Percentiles rank a stretch among this genome's conserved stretches.
Evolutionary conservation across 2,329 filamentous ascomycete genomes (phyloP).

Genomic region (Hortaea sp.): DNA sequence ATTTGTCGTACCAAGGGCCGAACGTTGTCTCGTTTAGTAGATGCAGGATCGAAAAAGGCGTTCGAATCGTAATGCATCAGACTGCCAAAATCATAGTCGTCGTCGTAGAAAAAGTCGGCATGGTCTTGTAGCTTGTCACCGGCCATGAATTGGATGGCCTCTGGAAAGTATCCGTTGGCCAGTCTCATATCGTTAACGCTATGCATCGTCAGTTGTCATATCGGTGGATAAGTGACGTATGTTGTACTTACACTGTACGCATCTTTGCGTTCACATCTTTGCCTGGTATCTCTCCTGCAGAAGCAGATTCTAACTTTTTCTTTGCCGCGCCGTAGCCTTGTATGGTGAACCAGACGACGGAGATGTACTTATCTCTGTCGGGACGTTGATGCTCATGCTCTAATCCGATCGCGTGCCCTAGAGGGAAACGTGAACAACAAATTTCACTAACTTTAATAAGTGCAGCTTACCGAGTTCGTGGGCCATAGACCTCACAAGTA

Average conservation of each 20-base stretch:
- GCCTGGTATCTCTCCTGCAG: too few species aligned
- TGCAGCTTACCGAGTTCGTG: slow-evolving; percentile 10
- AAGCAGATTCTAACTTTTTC: not conserved
- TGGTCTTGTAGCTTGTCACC: not conserved
- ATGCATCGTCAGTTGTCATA: too few species aligned
- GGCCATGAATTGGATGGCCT: not conserved
- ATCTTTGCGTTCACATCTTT: not conserved
- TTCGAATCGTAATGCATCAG: not conserved
- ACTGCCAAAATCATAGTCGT: not conserved
- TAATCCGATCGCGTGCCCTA: slow-evolving; percentile 11
- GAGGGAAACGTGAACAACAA: too few species aligned
- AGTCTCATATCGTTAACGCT: not conserved
- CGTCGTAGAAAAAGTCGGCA: too few species aligned
- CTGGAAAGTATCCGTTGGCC: not conserved
- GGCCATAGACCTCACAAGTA: slow-evolving; percentile 1
- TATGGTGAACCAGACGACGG: slow-evolving; percentile 4
- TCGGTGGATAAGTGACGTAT: too few species aligned
- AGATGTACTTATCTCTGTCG: slow-evolving; percentile 8
- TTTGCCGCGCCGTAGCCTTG: slow-evolving; percentile 3
- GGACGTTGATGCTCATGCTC: slow-evolving; percentile 10
- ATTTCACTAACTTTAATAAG: too few species aligned
- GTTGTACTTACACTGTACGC: too few species aligned
- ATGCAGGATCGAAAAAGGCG: not conserved
- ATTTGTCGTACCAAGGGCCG: too few species aligned
- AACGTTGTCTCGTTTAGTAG: too few species aligned